Percentiles rank a stretch among this genome's conserved stretches.
These are phyloP conservation scores for Spencermartinsiella ligniputridi DNA, from an alignment of 1,139 yeast species.

Conservation along the genomic window DNA sequence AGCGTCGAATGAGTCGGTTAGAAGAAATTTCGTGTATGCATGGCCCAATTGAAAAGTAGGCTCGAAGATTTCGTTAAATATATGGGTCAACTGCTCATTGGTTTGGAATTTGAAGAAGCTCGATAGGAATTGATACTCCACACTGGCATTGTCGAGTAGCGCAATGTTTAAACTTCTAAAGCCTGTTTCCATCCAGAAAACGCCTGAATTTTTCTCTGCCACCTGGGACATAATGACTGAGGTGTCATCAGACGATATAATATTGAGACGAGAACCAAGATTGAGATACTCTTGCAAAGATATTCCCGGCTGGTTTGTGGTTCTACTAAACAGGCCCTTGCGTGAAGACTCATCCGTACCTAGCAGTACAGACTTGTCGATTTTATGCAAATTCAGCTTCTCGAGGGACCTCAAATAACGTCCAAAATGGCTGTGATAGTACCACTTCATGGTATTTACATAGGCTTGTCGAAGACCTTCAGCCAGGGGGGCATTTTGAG, in stretches of 20 bases:
- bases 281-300: conserved; percentile 43
- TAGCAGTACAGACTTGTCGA: conserved; percentile 50
- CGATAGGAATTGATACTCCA: conserved; percentile 68
- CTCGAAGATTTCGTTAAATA: conserved; percentile 46
- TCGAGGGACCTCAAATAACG: conserved; percentile 76
- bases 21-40: conserved; percentile 45
- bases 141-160: conserved; percentile 68
- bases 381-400: conserved; percentile 48
- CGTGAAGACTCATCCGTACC: conserved; percentile 36
- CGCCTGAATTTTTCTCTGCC: conserved; percentile 69
- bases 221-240: conserved; percentile 79
- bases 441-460: conserved; percentile 87
- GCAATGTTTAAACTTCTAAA: conserved; percentile 73
- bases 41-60: conserved; percentile 50
- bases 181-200: conserved; percentile 67
- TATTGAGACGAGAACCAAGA: conserved; percentile 53
- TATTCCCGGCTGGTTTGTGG: background rate
- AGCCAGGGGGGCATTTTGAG: conserved; percentile 61
- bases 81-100: conserved; percentile 40
- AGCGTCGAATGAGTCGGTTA: conserved; percentile 58
- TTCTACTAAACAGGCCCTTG: conserved; percentile 3
- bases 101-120: conserved; percentile 59
- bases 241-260: conserved; percentile 50
- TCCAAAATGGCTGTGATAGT: conserved; percentile 72
- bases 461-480: conserved; percentile 77